Conservation (phyloP, 106 monocot species). For the Hemerocallis citrina region DNA sequence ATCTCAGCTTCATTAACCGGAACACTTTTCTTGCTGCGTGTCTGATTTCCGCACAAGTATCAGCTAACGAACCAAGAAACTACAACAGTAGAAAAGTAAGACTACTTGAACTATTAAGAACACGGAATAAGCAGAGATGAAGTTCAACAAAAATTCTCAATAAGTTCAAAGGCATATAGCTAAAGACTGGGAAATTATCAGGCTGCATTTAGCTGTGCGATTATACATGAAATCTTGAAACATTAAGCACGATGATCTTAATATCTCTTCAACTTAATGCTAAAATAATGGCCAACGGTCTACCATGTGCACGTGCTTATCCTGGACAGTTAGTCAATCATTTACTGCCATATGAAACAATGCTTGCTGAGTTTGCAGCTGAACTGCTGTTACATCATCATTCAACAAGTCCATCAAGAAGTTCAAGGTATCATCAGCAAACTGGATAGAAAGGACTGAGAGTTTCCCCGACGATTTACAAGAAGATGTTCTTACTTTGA, state of each 20-base stretch:
- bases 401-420: constrained; percentile 79
- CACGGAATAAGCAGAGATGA: not conserved
- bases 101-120: not conserved
- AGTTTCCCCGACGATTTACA: constrained; percentile 70
- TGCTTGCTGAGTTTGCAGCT: constrained; percentile 46
- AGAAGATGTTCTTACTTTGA: constrained; percentile 61
- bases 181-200: not conserved
- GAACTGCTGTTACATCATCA: constrained; percentile 62
- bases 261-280: not conserved
- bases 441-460: constrained; percentile 45
- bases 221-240: not conserved
- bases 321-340: constrained; percentile 49
- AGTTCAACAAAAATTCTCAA: not conserved
- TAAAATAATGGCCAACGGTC: not conserved
- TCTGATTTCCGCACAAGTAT: constrained; percentile 35
- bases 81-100: constrained; percentile 10
- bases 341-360: constrained; percentile 58
- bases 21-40: constrained; percentile 40
- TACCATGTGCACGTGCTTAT: constrained; percentile 86
- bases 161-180: not conserved
- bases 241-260: not conserved
- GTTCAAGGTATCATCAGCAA: constrained; percentile 48
- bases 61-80: constrained; percentile 44
- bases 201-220: not conserved
- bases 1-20: constrained; percentile 21